Conservation (phyloP, 2,329 filamentous ascomycete species). For the Plenodomus lindquistii region DNA sequence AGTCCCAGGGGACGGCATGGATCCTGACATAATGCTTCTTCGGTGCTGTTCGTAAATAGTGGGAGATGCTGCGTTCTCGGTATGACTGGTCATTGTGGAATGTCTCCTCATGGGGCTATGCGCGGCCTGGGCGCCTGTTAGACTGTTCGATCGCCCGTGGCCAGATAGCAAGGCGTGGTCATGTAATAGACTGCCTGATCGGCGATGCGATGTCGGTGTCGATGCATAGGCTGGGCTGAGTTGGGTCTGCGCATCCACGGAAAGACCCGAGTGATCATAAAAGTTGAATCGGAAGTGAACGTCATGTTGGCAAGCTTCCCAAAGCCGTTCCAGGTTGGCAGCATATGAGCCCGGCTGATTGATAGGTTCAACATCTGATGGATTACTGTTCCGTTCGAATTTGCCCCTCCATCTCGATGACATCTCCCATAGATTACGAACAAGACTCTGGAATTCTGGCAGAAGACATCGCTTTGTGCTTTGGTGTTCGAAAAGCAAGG, state of each 20-base stretch:
- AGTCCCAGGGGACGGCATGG: slow-evolving; percentile 1
- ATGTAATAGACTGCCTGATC: slow-evolving; percentile 9
- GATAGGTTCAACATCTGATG: not conserved
- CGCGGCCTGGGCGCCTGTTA: slow-evolving; percentile 17
- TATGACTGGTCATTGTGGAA: slow-evolving; percentile 6
- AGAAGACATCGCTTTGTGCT: slow-evolving; percentile 17
- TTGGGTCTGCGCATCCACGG: slow-evolving; percentile 19
- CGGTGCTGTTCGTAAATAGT: slow-evolving; percentile 7
- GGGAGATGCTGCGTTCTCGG: slow-evolving; percentile 4
- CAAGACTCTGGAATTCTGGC: slow-evolving; percentile 30
- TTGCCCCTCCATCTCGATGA: slow-evolving; percentile 27
- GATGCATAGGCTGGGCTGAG: slow-evolving; percentile 19
- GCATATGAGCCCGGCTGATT: slow-evolving; percentile 36
- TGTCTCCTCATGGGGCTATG: slow-evolving; percentile 15
- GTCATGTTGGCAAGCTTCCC: slow-evolving; percentile 25
- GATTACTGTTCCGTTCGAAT: not conserved
- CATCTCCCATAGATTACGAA: slow-evolving; percentile 34
- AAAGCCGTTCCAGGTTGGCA: slow-evolving; percentile 26
- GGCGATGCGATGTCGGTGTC: slow-evolving; percentile 14
- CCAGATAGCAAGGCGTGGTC: not conserved
- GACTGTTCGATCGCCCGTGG: slow-evolving; percentile 16
- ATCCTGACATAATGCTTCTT: not conserved
- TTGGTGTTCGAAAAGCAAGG: slow-evolving; percentile 34
- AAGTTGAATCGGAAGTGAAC: slow-evolving; percentile 30
- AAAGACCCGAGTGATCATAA: slow-evolving; percentile 36